Evolutionary conservation across 2,329 filamentous ascomycete species (phyloP), one percentile per base, ranked within the genome.

Genomic region (Blastomyces gilchristii): DNA sequence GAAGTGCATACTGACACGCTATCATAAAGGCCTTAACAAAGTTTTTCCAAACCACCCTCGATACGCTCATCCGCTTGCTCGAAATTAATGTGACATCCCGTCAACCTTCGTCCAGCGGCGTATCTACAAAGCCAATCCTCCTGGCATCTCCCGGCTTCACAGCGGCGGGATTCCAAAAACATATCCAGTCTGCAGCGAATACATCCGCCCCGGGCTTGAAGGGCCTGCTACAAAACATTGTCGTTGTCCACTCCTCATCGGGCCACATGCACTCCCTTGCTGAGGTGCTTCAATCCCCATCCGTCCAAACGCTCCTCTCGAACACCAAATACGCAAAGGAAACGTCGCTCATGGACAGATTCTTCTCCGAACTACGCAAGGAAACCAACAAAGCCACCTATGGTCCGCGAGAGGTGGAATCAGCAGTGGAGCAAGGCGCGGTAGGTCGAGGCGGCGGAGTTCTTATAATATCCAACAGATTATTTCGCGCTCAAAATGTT

Each of bases 301-400:
- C 91, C 63, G 90, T 97, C 9, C 82, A 88, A 60, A 82, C 83
- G 1, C 87, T 88, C 67, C 85, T 97, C 70, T 87, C 87, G 65
- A 87, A 97, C 72, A 94, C 91, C 67, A 94, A 93, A 71, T 97
- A 94, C 72, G 87, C 90, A 2, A 85, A 86, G 65, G 92, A 97
- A 75, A 91, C 91, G 0, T 83, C 82, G 47, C 81, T 90, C 65
- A 91, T 99, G 85, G 91, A 97, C 70, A 84, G 86, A 54, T 91
- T 97, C 72, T 86, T 89, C 69, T 83, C 86, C 0, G 80, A 90
- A 65, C 79, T 99, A 64, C 86, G 92, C 60, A 85, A 85, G 64
- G 92, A 97, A 66, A 92, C 97, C 67, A 89, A 90, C 2, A 85
- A 89, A 63, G 93, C 92, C 1, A 96, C 92, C 83, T 99, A 99